A percentile compares a stretch with the other conserved stretches of the same genome.
phyloP scores from a whole-genome alignment of 2,329 filamentous ascomycete species.

The Colletotrichum gloeosporioides region DNA sequence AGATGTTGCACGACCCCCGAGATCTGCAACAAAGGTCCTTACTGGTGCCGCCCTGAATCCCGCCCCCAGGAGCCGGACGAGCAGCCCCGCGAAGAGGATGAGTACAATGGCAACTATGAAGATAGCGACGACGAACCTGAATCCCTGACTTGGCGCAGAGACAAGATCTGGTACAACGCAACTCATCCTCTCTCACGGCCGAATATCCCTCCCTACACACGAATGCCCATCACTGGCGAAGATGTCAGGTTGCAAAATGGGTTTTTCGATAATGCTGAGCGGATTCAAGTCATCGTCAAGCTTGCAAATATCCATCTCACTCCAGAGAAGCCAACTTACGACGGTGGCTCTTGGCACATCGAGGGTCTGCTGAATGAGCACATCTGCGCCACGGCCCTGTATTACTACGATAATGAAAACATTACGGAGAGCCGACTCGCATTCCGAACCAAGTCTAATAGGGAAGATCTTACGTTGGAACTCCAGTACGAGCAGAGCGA shows the following conservation, averaged over 20 bases:
- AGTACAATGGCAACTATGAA: conserved; percentile 18
- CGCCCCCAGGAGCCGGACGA: conserved; percentile 32
- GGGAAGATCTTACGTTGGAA: conserved; percentile 28
- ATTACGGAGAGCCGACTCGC: conserved; percentile 56
- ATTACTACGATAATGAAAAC: conserved; percentile 67
- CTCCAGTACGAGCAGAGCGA: conserved; percentile 37
- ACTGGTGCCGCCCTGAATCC: conserved; percentile 21
- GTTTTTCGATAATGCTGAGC: conserved; percentile 33
- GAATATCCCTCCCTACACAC: background rate
- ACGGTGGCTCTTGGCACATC: conserved; percentile 59
- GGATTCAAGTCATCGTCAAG: conserved; percentile 68
- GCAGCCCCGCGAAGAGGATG: conserved; percentile 10
- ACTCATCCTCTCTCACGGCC: conserved; percentile 29
- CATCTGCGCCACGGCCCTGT: conserved; percentile 67
- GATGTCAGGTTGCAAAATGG: conserved; percentile 24
- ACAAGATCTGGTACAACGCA: conserved; percentile 30
- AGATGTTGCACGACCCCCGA: conserved; percentile 24
- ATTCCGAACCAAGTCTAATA: conserved; percentile 50
- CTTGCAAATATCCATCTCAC: conserved; percentile 66
- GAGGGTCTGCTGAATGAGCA: conserved; percentile 66
- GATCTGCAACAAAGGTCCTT: conserved; percentile 14
- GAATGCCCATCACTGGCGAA: background rate
- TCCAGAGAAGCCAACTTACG: conserved; percentile 60
- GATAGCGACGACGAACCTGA: conserved; percentile 23
- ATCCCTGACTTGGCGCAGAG: background rate